Conservation (phyloP, 768 basidiomycete species). For the Agrocybe chaxingu region DNA sequence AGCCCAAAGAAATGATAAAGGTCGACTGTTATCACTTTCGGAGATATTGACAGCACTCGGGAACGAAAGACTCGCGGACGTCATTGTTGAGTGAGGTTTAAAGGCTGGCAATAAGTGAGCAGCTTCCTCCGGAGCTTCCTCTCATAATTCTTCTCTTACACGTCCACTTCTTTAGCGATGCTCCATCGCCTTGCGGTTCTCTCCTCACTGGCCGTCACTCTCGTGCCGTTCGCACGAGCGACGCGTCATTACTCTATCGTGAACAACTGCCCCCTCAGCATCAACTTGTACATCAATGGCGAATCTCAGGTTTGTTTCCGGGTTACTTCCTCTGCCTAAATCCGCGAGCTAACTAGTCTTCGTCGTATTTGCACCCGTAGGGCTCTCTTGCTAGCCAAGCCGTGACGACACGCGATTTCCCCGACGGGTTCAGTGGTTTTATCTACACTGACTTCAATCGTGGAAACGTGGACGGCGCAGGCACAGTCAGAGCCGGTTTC, state of each 20-base stretch:
- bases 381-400: conserved; percentile 17
- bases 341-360: no score
- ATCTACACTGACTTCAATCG: conserved; percentile 23
- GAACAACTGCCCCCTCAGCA: conserved; percentile 23
- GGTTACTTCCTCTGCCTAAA: no score
- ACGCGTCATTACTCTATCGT: conserved; percentile 16
- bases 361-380: no score
- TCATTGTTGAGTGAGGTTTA: no score
- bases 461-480: conserved; percentile 17
- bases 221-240: neutral
- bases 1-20: no score
- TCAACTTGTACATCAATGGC: conserved; percentile 23
- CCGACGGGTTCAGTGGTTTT: conserved; percentile 19
- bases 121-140: no score
- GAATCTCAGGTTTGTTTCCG: neutral
- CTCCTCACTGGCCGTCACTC: neutral
- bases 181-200: neutral
- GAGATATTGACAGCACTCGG: no score
- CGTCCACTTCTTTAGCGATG: neutral
- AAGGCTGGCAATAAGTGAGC: no score
- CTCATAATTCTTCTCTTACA: no score
- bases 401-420: conserved; percentile 8
- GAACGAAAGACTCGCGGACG: no score
- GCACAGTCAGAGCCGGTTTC: conserved; percentile 22
- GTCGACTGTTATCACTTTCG: no score